These are phyloP conservation scores for Phytopythium aichiense DNA, from an alignment of 352 stramenopile genomes.

Conservation along the genomic window DNA sequence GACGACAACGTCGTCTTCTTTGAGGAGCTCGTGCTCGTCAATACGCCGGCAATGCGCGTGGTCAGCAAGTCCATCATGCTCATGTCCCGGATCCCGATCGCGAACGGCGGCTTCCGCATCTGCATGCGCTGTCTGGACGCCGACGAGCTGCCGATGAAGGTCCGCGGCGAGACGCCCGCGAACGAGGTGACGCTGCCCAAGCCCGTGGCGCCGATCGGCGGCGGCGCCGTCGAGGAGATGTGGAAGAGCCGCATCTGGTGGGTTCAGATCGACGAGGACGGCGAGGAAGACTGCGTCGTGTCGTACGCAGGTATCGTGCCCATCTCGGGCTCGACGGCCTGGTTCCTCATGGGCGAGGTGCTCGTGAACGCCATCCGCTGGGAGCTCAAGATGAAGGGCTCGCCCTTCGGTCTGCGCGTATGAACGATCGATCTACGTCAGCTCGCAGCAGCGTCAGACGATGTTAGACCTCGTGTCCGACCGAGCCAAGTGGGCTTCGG, in stretches of 20 bases:
- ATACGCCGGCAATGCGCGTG: neutral
- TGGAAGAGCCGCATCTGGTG: constrained; percentile 9
- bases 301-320: constrained; percentile 8
- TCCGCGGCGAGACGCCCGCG: neutral
- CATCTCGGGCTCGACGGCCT: constrained; percentile 4
- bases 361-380: constrained; percentile 8
- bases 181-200: neutral
- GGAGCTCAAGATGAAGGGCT: constrained; percentile 8
- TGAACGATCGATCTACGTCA: neutral
- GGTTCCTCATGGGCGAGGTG: constrained; percentile 10
- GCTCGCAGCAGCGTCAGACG: neutral
- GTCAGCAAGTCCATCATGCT: constrained; percentile 9
- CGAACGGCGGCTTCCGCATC: constrained; percentile 5
- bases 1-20: constrained; percentile 30
- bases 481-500: neutral
- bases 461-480: neutral
- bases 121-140: constrained; percentile 6
- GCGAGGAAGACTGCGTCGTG: constrained; percentile 5
- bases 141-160: neutral
- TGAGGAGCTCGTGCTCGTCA: constrained; percentile 16
- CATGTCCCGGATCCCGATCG: constrained; percentile 5
- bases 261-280: constrained; percentile 6
- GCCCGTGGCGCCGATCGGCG: neutral
- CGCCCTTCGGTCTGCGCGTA: constrained; percentile 2
- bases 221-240: neutral